A percentile compares a stretch with the other conserved stretches of the same genome.
These are phyloP conservation scores for Clitoria ternatea DNA, from an alignment of 306 rosid species.

Conservation along the genomic window DNA sequence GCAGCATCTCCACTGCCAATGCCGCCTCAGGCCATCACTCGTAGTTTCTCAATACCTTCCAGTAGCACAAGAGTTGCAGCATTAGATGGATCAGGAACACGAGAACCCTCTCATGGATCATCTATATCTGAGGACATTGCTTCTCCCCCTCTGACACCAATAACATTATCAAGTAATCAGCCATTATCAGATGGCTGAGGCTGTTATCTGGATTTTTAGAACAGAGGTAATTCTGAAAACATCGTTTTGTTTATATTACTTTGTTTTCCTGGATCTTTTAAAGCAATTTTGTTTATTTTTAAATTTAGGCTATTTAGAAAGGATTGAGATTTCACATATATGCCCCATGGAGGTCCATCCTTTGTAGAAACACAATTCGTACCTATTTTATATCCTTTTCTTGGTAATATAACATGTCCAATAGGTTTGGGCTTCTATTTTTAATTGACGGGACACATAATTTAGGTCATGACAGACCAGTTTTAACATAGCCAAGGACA, in stretches of 20 bases:
- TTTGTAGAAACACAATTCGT: slow-evolving; percentile 1
- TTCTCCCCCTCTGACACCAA: slow-evolving; percentile 74
- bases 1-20: slow-evolving; percentile 77
- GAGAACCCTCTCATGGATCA: slow-evolving; percentile 41
- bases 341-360: too few relatives aligned
- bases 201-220: slow-evolving; percentile 31
- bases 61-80: slow-evolving; percentile 50
- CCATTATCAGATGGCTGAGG: slow-evolving; percentile 40
- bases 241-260: background rate
- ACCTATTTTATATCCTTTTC: background rate
- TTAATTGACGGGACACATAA: background rate
- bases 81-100: slow-evolving; percentile 41
- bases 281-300: background rate
- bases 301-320: slow-evolving; percentile 4
- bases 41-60: slow-evolving; percentile 89
- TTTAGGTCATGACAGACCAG: background rate
- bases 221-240: slow-evolving; percentile 52
- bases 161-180: slow-evolving; percentile 45
- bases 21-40: slow-evolving; percentile 69
- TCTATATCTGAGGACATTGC: slow-evolving; percentile 37
- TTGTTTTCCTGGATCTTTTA: slow-evolving; percentile 10
- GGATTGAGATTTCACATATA: background rate
- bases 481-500: background rate
- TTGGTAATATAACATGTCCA: background rate
- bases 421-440: background rate